Base-by-base conservation (phyloP, 805 yeast genomes). In the Spencermartinsiella europaea region DNA sequence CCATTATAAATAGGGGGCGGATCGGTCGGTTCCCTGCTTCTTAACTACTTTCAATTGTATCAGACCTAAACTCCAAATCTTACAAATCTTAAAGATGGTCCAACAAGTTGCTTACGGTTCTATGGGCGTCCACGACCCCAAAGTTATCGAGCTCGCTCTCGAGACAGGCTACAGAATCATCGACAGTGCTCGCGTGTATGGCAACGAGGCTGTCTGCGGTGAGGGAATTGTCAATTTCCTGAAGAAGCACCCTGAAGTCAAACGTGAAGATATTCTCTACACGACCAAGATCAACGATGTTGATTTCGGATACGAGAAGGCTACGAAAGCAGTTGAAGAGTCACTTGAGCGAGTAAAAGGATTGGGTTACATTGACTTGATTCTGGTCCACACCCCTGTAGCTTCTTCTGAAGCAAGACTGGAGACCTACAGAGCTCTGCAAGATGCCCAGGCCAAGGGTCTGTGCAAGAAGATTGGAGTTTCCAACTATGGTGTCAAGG, bases 251-350 rank as follows among this genome's bases (percentile, higher is more conserved):
- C 81, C 46, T 52, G 58, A 20, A 70, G 70, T 63, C 37, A 68
- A 82, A 16, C 74, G 91, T 63, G 71, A 70, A 19, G 70, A 67
- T 10, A 62, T 67, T 34, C 58, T 63, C 42, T 68, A 83, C 62
- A 81, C 87, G 7, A 81, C 93, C 4, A 85, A 85, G 58, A 60
- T 85, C 19, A 83, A 90, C 89, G 77, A 81, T 54, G 67, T 71
- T 31, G 77, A 80, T 52, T 77, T 76, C 48, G 86, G 87, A 0
- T 51, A 46, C 22, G 52, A 51, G 16, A 19, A 40, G 15, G 35
- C 53, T 14, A 39, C 17, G 19, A 22, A 21, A 21, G 91, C 87
- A n/a, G 81, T 86, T 46, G 65, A 70, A 34, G 72, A 68, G 20
- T 79, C 86, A 49, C 58, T 77, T 46, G 82, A 80, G 3, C 65